Base-by-base conservation (phyloP, 2,329 filamentous ascomycete species). In the Nemania sp. region DNA sequence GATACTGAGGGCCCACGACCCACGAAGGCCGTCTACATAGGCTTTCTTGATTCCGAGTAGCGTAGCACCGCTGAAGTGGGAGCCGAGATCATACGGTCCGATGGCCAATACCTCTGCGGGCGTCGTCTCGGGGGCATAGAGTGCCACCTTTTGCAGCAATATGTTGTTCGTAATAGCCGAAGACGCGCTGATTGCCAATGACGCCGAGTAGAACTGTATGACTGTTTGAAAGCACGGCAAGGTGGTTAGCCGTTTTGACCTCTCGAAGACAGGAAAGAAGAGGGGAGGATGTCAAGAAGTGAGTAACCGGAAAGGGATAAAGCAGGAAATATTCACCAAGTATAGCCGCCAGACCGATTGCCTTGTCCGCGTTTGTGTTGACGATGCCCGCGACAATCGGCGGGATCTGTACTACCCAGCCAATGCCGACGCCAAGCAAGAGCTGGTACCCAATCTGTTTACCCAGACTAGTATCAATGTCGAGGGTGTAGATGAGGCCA, bases 391-490 rank as follows among this genome's bases (percentile, higher is more conserved):
- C 63, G 2, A 65, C 53, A 18, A 65, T 60, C 2, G 58, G 52
- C 2, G 77, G 75, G 15, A 72, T 72, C 68, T 80, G 79, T 55
- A 78, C 73, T 4, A 71, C 61, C n/a, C 21, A 29, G 13, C 78
- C 79, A 53, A 77, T 68, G 5, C 78, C 80, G 13, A 75, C 60
- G 34, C 79, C 80, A 53, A 75, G 74, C 1, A 81, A 18, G 12
- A 81, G 65, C 65, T 79, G 77, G 62, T 76, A 79, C 5, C 78
- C 76, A 54, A 76, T 70, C 69, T 73, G 74, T 45, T 66, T 62
- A 39, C 61, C 58, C 20, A 68, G 43, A 1, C 52, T 35, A 4
- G 73, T 77, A 54, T 73, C 65, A 25, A 76, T 63, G 40, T 73
- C 66, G 46, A 80, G 72, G 0, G 77, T 78, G 5, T 75, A 76